Conservation (phyloP, 106 monocot genomes). For the Phalaenopsis aphrodite region DNA sequence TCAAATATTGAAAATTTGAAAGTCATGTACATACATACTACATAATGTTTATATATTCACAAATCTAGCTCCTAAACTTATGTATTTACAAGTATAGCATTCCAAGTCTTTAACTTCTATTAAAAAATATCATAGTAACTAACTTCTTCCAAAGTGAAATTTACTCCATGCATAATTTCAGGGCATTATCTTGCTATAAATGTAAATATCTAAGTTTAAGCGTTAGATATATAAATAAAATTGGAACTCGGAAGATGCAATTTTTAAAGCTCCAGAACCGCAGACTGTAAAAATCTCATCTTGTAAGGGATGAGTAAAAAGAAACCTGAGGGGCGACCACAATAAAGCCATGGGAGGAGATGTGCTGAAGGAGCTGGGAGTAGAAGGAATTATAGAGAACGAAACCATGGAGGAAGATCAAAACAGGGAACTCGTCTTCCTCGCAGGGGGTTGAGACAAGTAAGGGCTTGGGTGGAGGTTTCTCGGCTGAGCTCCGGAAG, state of each 20-base stretch:
- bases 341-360: constrained; percentile 87
- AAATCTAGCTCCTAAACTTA: no score
- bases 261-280: neutral
- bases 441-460: constrained; percentile 53
- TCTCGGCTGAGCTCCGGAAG: constrained; percentile 1
- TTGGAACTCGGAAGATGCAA: neutral
- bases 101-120: no score
- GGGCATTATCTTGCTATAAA: neutral
- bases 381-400: constrained; percentile 78
- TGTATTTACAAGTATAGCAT: no score
- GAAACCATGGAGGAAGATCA: constrained; percentile 78
- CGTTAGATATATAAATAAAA: neutral
- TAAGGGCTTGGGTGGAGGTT: constrained; percentile 54
- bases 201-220: neutral
- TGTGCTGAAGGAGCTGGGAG: constrained; percentile 63
- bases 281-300: neutral
- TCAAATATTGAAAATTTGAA: no score
- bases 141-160: no score
- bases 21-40: no score
- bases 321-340: constrained; percentile 75
- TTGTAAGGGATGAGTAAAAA: neutral
- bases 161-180: no score
- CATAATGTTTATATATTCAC: no score
- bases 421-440: constrained; percentile 56
- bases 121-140: no score